Evolutionary conservation across 345 rosid genomes (phyloP).

Genomic region (Dipteronia sinensis): DNA sequence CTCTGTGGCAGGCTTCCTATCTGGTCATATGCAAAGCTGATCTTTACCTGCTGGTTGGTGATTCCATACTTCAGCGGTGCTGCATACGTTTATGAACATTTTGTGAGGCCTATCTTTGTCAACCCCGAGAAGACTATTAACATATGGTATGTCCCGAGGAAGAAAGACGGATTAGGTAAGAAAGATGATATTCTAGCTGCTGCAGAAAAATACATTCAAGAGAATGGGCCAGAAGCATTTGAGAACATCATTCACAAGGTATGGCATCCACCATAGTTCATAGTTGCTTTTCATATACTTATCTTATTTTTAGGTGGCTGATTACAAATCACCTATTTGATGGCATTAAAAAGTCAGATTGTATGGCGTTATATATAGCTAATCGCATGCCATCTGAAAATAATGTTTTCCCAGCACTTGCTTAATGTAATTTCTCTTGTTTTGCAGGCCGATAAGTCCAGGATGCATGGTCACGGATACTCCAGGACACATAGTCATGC

Average conservation of each 20-base stretch:
- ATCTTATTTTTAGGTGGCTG: not conserved
- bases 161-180: constrained; percentile 61
- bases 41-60: constrained; percentile 91
- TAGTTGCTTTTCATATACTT: not conserved
- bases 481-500: constrained; percentile 41
- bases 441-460: constrained; percentile 69
- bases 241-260: constrained; percentile 82
- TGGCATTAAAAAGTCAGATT: not conserved
- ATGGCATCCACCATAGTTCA: constrained; percentile 9
- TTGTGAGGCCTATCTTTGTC: constrained; percentile 71
- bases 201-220: constrained; percentile 83
- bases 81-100: constrained; percentile 86
- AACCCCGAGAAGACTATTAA: constrained; percentile 76
- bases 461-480: constrained; percentile 17
- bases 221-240: constrained; percentile 87
- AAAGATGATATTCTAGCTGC: constrained; percentile 80
- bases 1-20: constrained; percentile 72
- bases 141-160: constrained; percentile 92
- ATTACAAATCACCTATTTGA: not conserved
- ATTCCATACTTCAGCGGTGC: constrained; percentile 96
- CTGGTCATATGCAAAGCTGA: constrained; percentile 82
- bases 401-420: not conserved
- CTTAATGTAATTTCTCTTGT: not conserved
- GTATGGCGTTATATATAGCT: not conserved
- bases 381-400: not conserved